Base-by-base conservation (phyloP, 2,329 filamentous ascomycete species). In the Raffaelea albimanens region DNA sequence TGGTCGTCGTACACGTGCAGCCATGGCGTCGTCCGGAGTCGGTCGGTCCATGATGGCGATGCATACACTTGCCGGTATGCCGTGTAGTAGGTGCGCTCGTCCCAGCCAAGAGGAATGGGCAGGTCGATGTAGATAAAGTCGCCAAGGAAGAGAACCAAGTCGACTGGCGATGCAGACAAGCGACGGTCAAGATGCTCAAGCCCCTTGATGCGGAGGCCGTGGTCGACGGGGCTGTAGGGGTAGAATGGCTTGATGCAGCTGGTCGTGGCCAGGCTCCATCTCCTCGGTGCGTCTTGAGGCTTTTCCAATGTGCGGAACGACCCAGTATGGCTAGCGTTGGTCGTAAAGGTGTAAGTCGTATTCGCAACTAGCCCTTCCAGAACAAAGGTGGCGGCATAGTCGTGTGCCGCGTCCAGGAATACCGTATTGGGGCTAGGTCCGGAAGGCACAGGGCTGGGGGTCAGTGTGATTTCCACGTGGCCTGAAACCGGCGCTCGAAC, bases 1-100 rank as follows among this genome's bases (percentile, higher is more conserved):
- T 98, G 91, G 61, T 97, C 91, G 59, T 98, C 91, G 8, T 95
- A 77, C 2, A 94, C 89, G 59, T 97, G 91, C 34, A 97, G 87
- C 91, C 91, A 97, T 55, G 89, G 93, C 16, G 96, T 70, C 45
- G 87, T 82, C 54, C 83, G 73, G 1, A 80, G 80, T 11, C 85
- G 80, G 1, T 79, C 69, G 1, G 79, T 72, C 91, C 91, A 97
- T 53, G 95, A 90, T 0, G 90, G 91, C 2, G 89, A 95, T 0
- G 87, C 84, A 60, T 97, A 97, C 16, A 95, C 82, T 57, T 94
- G 88, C 21, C 90, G 83, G 60, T 98, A 98, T 60, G 95, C 88
- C 59, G 87, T 80, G 44, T 88, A 78, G 62, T 95, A 97, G 57
- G 88, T 80, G 46, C 87, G 81, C 1, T 73, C 67, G 0, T 79